Conservation (phyloP, 164 flowering plant species). For the Aristolochia fimbriata region DNA sequence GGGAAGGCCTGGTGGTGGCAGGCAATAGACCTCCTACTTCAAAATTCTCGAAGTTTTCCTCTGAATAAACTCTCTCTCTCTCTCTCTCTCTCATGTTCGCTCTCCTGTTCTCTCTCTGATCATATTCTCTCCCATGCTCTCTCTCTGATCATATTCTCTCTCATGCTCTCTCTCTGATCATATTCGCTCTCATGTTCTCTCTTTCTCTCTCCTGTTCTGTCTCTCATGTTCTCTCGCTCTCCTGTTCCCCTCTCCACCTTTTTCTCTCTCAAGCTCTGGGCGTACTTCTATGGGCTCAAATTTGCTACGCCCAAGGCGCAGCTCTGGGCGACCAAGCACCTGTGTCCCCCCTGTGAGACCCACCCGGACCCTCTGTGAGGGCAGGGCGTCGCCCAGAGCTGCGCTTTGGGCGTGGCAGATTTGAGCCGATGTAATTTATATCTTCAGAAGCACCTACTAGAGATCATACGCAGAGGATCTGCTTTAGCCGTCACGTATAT, state of each 20-base stretch:
- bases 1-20: slow-evolving; percentile 11
- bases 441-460: background rate
- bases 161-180: background rate
- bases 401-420: too few species aligned
- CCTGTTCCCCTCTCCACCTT: background rate
- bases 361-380: too few species aligned
- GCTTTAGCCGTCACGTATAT: too few species aligned
- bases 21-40: slow-evolving; percentile 1
- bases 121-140: too few species aligned
- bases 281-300: background rate
- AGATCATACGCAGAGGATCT: too few species aligned
- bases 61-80: background rate
- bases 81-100: background rate
- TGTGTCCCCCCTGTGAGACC: too few species aligned
- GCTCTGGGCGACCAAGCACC: too few species aligned
- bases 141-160: background rate
- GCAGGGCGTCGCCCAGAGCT: too few species aligned
- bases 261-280: background rate
- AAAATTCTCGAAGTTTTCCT: background rate
- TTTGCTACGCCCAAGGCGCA: too few species aligned
- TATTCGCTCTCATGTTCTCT: background rate
- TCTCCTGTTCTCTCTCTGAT: too few species aligned
- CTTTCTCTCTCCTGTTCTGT: background rate
- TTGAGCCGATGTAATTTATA: too few species aligned
- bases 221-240: too few species aligned